Percentiles rank a stretch among this genome's conserved stretches.
Conservation (phyloP, 208 protist species). For the Angomonas desouzai region DNA sequence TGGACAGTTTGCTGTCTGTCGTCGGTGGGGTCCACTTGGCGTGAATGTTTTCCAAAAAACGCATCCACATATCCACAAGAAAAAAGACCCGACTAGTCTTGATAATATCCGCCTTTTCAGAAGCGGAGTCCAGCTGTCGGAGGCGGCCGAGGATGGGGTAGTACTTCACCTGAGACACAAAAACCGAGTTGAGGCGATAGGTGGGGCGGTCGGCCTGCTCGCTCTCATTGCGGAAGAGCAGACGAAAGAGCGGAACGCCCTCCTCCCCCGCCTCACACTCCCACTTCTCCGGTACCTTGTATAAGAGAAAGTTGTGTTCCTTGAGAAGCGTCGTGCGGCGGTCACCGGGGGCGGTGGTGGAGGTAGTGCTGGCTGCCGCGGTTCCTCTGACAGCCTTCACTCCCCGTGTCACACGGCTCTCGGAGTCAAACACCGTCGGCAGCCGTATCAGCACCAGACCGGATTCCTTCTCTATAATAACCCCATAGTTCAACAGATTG, state of each 20-base stretch:
- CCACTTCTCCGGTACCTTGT: conserved; percentile 33
- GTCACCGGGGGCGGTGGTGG: conserved; percentile 40
- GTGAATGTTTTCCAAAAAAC: not conserved
- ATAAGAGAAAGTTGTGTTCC: conserved; percentile 80
- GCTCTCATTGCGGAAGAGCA: conserved; percentile 81
- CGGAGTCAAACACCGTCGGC: conserved; percentile 18
- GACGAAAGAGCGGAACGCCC: conserved; percentile 50
- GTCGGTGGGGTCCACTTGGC: not conserved
- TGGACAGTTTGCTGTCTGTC: not conserved
- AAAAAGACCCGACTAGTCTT: conserved; percentile 1
- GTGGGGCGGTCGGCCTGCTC: conserved; percentile 43
- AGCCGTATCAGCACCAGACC: conserved; percentile 62
- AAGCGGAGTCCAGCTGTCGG: not conserved
- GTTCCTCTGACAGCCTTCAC: conserved; percentile 8
- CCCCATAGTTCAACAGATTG: conserved; percentile 78
- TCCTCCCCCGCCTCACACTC: conserved; percentile 7
- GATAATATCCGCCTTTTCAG: conserved; percentile 1
- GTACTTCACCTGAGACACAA: conserved; percentile 61
- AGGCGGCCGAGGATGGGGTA: not conserved
- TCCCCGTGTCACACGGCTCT: not conserved
- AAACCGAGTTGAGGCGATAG: conserved; percentile 72
- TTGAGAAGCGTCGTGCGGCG: conserved; percentile 37
- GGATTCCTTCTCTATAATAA: conserved; percentile 60
- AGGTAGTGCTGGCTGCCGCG: conserved; percentile 43
- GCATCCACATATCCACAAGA: conserved; percentile 7